Percentiles rank a stretch among this genome's conserved stretches.
Evolutionary conservation across 2,329 filamentous ascomycete species (phyloP).

Genomic region (Sphaerulina musiva): DNA sequence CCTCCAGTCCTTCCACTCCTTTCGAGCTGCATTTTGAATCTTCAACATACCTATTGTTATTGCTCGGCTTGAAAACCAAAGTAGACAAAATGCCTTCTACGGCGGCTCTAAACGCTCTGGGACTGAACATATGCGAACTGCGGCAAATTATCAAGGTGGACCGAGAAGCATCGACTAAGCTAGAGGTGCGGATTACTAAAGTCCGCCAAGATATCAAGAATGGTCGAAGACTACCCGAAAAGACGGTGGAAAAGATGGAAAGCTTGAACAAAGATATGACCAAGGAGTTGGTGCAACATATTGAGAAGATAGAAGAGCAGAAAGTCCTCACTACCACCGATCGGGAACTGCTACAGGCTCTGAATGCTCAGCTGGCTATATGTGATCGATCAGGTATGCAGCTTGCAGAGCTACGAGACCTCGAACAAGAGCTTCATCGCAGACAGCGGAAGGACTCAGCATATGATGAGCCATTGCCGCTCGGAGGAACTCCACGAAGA

Average conservation of each 20-base stretch:
- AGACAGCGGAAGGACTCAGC: conserved; percentile 4
- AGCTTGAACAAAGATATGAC: conserved; percentile 22
- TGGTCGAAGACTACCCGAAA: conserved; percentile 13
- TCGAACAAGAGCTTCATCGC: conserved; percentile 16
- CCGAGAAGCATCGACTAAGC: conserved; percentile 18
- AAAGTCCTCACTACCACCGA: conserved; percentile 16
- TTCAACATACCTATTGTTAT: neutral
- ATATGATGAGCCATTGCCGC: conserved; percentile 9
- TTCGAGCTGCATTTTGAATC: neutral
- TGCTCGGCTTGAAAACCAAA: neutral
- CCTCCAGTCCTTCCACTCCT: neutral
- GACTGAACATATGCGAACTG: conserved; percentile 17
- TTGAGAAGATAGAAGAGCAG: conserved; percentile 23
- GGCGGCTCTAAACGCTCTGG: conserved; percentile 14
- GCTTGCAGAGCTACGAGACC: conserved; percentile 20
- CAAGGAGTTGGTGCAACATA: conserved; percentile 20
- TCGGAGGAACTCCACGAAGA: conserved; percentile 13
- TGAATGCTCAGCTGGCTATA: conserved; percentile 21
- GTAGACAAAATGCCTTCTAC: conserved; percentile 7
- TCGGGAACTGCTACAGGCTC: conserved; percentile 23
- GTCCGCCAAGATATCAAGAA: conserved; percentile 16
- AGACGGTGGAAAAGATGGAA: conserved; percentile 17
- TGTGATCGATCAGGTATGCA: conserved; percentile 23
- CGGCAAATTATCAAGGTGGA: conserved; percentile 20
- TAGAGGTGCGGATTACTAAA: conserved; percentile 20